Evolutionary conservation across 2,329 filamentous ascomycete species (phyloP), one percentile per base, ranked within the genome.

Genomic region (Thelonectria rubi): DNA sequence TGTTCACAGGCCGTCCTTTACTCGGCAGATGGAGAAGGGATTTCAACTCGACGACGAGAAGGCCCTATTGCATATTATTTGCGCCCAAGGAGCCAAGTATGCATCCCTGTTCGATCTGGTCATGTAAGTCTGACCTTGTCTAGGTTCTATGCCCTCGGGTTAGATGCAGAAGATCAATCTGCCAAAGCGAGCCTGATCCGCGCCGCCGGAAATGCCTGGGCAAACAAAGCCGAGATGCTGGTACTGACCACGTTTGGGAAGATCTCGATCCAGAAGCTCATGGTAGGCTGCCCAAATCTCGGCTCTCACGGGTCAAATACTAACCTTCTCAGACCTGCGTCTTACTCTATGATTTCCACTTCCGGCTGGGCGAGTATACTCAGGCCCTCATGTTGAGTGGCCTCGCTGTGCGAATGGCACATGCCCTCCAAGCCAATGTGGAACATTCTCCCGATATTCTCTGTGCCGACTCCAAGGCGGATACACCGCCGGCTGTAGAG

Each of bases 381-480:
- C 76, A 79, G 51, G 77, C 77, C 17, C 71, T 79, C 37, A 79
- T 79, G 76, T 64, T 79, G 17, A 78, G 77, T 39, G 77, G 77
- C n/a, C 69, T 79, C 17, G 73, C 76, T 20, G 77, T 79, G 7
- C 76, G 77, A 32, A 78, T 79, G 77, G 77, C 77, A 2, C 77
- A 79, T 47, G 77, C 77, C n/a, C 67, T 79, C 7, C 76, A 78
- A 52, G 76, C 79, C 62, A 77, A 79, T 52, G 67, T 73, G 17
- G 77, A 79, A 46, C 72, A 73, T 54, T 76, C 75, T 4, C 59
- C 74, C 20, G 77, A 79, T 49, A 72, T 79, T 30, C 72, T 79
- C n/a, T 78, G 77, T 55, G 71, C 76, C 37, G 74, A 77, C 20
- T 58, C 65, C 42, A 71, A 73, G 40, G 67, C 70, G 2, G 65